Evolutionary conservation across 768 basidiomycete genomes (phyloP), one percentile per base, ranked within the genome.

Genomic region (Pleurotus eryngii): DNA sequence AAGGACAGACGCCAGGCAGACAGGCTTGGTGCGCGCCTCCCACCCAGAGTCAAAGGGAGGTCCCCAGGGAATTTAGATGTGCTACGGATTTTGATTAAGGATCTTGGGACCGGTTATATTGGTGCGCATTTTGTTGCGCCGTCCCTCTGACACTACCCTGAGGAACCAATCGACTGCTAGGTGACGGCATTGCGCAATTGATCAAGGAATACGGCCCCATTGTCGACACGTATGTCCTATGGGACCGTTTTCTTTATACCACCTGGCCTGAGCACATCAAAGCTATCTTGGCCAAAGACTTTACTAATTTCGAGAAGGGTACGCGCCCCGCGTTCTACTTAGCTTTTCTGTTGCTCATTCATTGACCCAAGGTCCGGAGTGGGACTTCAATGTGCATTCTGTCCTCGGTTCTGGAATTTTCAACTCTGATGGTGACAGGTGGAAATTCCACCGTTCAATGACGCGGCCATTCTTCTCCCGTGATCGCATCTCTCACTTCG

Each of bases 351-450:
- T n/a, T n/a, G n/a, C n/a, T n/a, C n/a, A n/a, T n/a, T n/a, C n/a
- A n/a, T n/a, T n/a, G n/a, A n/a, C n/a, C n/a, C n/a, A 14, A 53
- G 54, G 43, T 15, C 22, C 26, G 37, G 14, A 39, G n/a, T n/a
- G n/a, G n/a, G n/a, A n/a, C 77, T 84, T 49, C 75, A 71, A 70
- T 15, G 75, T 81, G 74, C 67, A 68, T 3, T 73, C 76, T 1
- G 74, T 87, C 3, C 68, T 87, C 15, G 87, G 87, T 0, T 76
- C 76, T 9, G 87, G 87, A 0, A 82, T 88, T 3, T 89, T 89
- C 66, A 87, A 88, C 60, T 81, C 83, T 11, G 85, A 87, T 55
- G 85, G 85, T 78, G 84, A 86, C 1, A 76, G 79, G 72, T 82
- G 81, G 81, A 81, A 78, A 64, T 85, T 85, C 61, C 84, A 86